Evolutionary conservation across 2,329 filamentous ascomycete genomes (phyloP), one percentile per base, ranked within the genome.

Genomic region (Penicillium brasilianum): DNA sequence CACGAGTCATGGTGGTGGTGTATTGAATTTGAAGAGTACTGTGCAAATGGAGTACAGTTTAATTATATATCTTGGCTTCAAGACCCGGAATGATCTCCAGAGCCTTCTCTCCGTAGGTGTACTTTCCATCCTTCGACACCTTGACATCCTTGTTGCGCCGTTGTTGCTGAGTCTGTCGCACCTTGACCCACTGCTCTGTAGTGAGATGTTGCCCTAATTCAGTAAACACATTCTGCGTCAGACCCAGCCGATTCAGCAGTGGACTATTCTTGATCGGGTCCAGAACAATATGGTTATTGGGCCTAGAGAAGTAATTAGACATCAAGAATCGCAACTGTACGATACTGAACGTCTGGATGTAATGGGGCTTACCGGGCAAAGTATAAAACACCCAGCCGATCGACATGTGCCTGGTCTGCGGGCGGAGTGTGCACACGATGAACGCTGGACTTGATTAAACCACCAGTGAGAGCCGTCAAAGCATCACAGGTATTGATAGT

Each of bases 401-500:
- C 78, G 25, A 80, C 58, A 62, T 80, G 73, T 2, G 75, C 77
- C 66, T 84, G 82, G 57, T 84, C 82, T 13, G 76, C 63, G 0
- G 82, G 83, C 1, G 82, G 82, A 11, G 78, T 76, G 48, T 80
- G 76, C 0, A 85, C 83, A 1, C 82, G 78, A 57, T 85, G 82
- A n/a, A 83, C 74, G 11, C 77, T 81, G 4, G 76, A 80, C 69
- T 84, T 84, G 46, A 84, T 73, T 53, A 81, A 81, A 0, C 81
- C 81, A 2, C 81, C 82, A 0, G 83, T 84, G 11, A 85, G 66
- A 18, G 80, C 80, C 3, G 79, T 81, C 37, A 85, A 65, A 0
- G 82, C 78, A 65, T 85, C 83, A 7, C 80, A 81, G 0, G 82
- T 80, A 55, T 85, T 85, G 32, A 85, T 81, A 0, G 82, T 84